These are phyloP conservation scores for Micractinium sp. DNA, from an alignment of 139 green algal genomes.

Conservation along the genomic window DNA sequence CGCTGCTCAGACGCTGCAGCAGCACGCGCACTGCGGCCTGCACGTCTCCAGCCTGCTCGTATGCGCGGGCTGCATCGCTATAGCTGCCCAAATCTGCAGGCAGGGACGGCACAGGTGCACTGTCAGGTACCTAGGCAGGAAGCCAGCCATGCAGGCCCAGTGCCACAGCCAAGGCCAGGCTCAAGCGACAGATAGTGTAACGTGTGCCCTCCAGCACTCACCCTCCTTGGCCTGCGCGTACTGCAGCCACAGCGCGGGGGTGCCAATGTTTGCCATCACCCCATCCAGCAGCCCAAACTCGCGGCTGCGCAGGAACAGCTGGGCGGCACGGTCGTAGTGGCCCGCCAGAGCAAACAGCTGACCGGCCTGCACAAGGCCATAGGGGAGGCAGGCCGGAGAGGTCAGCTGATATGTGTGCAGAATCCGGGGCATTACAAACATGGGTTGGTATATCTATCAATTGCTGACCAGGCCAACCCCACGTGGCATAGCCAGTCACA, in stretches of 20 bases:
- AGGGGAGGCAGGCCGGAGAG: background rate
- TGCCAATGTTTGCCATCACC: conserved; percentile 72
- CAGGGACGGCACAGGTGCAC: background rate
- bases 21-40: conserved; percentile 70
- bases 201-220: background rate
- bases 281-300: conserved; percentile 71
- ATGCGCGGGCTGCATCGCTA: conserved; percentile 58
- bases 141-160: background rate
- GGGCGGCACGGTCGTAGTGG: conserved; percentile 74
- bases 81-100: conserved; percentile 46
- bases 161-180: too few species aligned
- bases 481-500: background rate
- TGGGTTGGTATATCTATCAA: background rate
- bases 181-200: background rate
- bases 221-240: conserved; percentile 83
- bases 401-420: background rate
- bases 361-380: conserved; percentile 63
- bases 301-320: conserved; percentile 80
- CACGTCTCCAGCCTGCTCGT: conserved; percentile 72
- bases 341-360: conserved; percentile 81
- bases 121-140: background rate
- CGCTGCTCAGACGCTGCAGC: conserved; percentile 70
- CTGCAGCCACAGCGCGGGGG: conserved; percentile 75
- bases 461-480: background rate
- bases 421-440: background rate